Percentiles rank a stretch among this genome's conserved stretches.
phyloP scores from a whole-genome alignment of 768 basidiomycete genomes.

The Boletus speciosus region DNA sequence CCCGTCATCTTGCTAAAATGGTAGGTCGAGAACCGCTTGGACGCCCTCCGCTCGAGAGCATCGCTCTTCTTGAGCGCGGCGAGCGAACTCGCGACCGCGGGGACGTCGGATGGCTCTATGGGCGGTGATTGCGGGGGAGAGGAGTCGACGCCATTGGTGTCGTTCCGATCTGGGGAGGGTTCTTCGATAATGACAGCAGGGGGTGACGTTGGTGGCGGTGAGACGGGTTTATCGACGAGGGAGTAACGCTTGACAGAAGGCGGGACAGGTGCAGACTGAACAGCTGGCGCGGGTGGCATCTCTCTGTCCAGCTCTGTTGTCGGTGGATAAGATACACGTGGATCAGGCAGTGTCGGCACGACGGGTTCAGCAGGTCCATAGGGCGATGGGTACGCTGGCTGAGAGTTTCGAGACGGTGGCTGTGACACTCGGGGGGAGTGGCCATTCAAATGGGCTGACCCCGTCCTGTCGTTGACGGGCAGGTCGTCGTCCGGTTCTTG shows the following conservation, averaged over 20 bases:
- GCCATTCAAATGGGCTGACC: slow-evolving; percentile 9
- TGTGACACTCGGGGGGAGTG: slow-evolving; percentile 10
- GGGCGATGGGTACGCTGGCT: neutral
- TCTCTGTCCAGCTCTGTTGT: slow-evolving; percentile 22
- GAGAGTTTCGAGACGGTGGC: slow-evolving; percentile 15
- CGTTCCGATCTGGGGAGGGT: slow-evolving; percentile 21
- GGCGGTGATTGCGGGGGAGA: slow-evolving; percentile 39
- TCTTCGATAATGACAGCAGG: slow-evolving; percentile 46
- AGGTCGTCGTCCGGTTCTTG: slow-evolving; percentile 33
- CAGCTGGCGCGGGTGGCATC: slow-evolving; percentile 24
- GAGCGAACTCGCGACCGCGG: slow-evolving; percentile 74
- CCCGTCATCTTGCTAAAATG: slow-evolving; percentile 93
- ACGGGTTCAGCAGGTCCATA: slow-evolving; percentile 13
- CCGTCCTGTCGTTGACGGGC: slow-evolving; percentile 10
- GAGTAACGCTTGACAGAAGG: slow-evolving; percentile 76
- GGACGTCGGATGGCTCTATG: slow-evolving; percentile 40
- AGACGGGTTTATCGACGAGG: slow-evolving; percentile 66
- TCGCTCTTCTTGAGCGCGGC: slow-evolving; percentile 87
- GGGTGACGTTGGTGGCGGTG: slow-evolving; percentile 38
- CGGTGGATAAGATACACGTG: slow-evolving; percentile 13
- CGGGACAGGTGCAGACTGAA: slow-evolving; percentile 41
- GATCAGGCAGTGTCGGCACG: neutral
- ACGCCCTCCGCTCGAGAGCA: slow-evolving; percentile 84
- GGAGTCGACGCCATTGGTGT: slow-evolving; percentile 24
- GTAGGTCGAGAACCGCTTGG: slow-evolving; percentile 93